These are phyloP conservation scores for Vitis vinifera DNA, from an alignment of 164 flowering plant genomes.

Conservation along the genomic window ASM3070453v1 NC_081820.1:8750001-8750500, in stretches of 20 bases:
- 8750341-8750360: conserved; percentile 13
- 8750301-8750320: conserved; percentile 88
- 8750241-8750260: conserved; percentile 28
- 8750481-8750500: too few species aligned
- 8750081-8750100: conserved; percentile 4
- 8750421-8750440: too few species aligned
- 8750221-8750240: conserved; percentile 47
- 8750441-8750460: too few species aligned
- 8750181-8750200: not conserved
- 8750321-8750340: conserved; percentile 99
- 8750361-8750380: not conserved
- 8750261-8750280: conserved; percentile 44
- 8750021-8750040: conserved; percentile 35
- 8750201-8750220: conserved; percentile 15
- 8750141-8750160: conserved; percentile 1
- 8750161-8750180: conserved; percentile 8
- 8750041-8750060: conserved; percentile 35
- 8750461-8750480: too few species aligned
- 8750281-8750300: conserved; percentile 77
- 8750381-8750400: too few species aligned
- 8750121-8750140: conserved; percentile 4
- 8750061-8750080: conserved; percentile 51
- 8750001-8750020: conserved; percentile 35
- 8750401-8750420: too few species aligned
- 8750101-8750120: conserved; percentile 1